Evolutionary conservation across 2,329 filamentous ascomycete genomes (phyloP).

Genomic region (Tolypocladium inflatum): DNA sequence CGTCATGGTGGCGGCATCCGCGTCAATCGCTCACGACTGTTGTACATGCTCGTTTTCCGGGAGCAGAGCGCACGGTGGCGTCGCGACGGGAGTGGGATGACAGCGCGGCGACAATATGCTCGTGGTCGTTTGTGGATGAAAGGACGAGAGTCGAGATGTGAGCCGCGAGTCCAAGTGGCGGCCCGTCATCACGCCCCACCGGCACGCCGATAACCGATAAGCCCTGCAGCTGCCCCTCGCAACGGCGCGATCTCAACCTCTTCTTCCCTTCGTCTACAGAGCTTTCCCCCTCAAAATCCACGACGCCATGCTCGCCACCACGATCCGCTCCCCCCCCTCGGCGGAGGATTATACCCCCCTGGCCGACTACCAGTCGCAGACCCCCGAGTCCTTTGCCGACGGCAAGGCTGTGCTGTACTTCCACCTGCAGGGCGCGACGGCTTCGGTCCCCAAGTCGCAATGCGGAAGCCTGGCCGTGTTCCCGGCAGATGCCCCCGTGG

Average conservation of each 20-base stretch:
- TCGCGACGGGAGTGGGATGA: background rate
- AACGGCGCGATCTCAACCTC: background rate
- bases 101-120: background rate
- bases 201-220: constrained; percentile 7
- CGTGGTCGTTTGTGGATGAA: background rate
- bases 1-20: background rate
- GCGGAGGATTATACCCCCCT: constrained; percentile 53
- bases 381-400: constrained; percentile 62
- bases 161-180: background rate
- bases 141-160: background rate
- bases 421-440: constrained; percentile 45
- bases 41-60: constrained; percentile 15
- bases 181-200: background rate
- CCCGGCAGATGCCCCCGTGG: constrained; percentile 25
- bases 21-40: constrained; percentile 23
- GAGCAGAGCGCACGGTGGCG: background rate
- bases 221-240: background rate
- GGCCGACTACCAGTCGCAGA: constrained; percentile 61
- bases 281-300: background rate
- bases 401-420: constrained; percentile 64
- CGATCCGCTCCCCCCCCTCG: constrained; percentile 47
- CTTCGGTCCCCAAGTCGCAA: constrained; percentile 47
- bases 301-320: constrained; percentile 35
- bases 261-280: background rate
- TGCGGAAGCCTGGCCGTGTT: constrained; percentile 46